phyloP scores from a whole-genome alignment of 306 rosid species.

The Abrus pulchellus region DNA sequence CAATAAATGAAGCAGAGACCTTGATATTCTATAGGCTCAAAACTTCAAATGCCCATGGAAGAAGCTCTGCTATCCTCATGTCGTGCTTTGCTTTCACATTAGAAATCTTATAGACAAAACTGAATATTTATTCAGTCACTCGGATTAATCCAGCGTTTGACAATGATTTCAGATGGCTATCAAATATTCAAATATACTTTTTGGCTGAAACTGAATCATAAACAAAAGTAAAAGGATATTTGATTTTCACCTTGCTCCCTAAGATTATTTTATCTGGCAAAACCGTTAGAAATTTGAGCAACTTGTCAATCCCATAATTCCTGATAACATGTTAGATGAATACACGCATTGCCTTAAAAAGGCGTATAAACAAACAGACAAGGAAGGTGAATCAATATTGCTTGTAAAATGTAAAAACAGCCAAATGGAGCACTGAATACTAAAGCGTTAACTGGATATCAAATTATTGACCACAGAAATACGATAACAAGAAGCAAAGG shows the following conservation, averaged over 20 bases:
- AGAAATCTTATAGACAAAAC: not conserved
- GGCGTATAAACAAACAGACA: not conserved
- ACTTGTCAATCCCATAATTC: not conserved
- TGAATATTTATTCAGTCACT: not conserved
- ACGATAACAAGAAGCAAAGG: not conserved
- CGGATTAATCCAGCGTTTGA: not conserved
- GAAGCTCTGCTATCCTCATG: too few species aligned
- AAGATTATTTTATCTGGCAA: not conserved
- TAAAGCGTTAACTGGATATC: not conserved
- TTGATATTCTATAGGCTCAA: too few species aligned
- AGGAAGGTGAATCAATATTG: not conserved
- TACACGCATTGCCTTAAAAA: not conserved
- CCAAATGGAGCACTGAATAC: not conserved
- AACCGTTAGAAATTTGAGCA: not conserved
- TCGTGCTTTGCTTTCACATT: not conserved
- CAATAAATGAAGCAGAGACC: too few species aligned
- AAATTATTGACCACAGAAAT: not conserved
- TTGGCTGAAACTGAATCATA: not conserved
- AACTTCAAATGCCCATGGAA: too few species aligned
- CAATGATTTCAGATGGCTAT: not conserved
- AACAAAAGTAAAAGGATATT: not conserved
- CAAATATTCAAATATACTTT: not conserved
- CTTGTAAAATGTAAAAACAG: not conserved
- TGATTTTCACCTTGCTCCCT: not conserved
- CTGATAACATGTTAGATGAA: not conserved